These are phyloP conservation scores for Claviceps humidiphila DNA, from an alignment of 2,329 filamentous ascomycete genomes.

Conservation along the genomic window DNA sequence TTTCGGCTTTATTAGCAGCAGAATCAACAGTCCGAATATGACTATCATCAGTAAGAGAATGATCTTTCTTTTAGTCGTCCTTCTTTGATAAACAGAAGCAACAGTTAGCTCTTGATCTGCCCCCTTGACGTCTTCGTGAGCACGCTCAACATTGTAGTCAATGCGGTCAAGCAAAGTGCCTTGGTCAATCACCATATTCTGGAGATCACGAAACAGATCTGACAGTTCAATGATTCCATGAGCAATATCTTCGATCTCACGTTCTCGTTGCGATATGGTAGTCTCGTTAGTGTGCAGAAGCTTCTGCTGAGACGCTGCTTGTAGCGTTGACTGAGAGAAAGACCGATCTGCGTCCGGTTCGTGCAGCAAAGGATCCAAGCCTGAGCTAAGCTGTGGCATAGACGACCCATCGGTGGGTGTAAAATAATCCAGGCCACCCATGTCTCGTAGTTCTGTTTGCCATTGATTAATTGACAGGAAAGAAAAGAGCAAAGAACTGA, in stretches of 20 bases:
- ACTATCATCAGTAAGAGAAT: conserved; percentile 79
- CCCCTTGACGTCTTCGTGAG: conserved; percentile 84
- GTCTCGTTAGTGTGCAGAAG: conserved; percentile 65
- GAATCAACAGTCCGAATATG: conserved; percentile 74
- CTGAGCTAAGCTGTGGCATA: conserved; percentile 39
- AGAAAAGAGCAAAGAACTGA: conserved; percentile 1
- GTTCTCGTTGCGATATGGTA: conserved; percentile 79
- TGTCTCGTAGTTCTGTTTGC: conserved; percentile 55
- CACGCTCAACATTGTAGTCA: conserved; percentile 95
- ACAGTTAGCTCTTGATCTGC: conserved; percentile 87
- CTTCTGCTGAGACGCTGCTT: conserved; percentile 59
- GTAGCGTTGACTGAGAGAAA: conserved; percentile 79
- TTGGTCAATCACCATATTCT: conserved; percentile 89
- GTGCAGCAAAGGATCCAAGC: conserved; percentile 74
- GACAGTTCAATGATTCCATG: conserved; percentile 95
- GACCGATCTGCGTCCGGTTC: conserved; percentile 90
- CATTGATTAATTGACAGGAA: not conserved
- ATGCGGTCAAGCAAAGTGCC: conserved; percentile 86
- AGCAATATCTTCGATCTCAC: conserved; percentile 94
- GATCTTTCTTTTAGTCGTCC: conserved; percentile 80
- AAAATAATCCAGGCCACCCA: conserved; percentile 45
- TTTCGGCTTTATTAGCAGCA: conserved; percentile 71
- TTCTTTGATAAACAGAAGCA: conserved; percentile 78
- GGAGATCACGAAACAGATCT: conserved; percentile 91
- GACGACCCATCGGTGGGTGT: conserved; percentile 37